Conservation (phyloP, 2,329 filamentous ascomycete species). For the Nigrospora oryzae region DNA sequence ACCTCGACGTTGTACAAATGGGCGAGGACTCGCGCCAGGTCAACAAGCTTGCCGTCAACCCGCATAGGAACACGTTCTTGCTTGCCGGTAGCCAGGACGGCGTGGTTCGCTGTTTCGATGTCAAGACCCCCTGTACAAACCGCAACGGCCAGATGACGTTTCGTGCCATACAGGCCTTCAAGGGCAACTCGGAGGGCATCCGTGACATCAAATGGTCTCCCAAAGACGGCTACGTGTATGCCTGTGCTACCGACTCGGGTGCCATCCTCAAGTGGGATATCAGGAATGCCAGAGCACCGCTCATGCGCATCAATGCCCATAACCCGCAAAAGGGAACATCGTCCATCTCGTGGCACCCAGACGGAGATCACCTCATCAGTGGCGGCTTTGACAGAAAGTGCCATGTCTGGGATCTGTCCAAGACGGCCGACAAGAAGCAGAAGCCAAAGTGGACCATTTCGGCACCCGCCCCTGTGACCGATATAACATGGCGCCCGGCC, state of each 20-base stretch:
- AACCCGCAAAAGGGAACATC: conserved; percentile 44
- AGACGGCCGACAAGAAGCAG: conserved; percentile 52
- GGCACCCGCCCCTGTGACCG: conserved; percentile 50
- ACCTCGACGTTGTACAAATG: conserved; percentile 47
- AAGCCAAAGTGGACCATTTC: conserved; percentile 55
- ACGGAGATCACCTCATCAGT: conserved; percentile 57
- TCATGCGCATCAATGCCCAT: conserved; percentile 53
- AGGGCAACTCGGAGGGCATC: conserved; percentile 46
- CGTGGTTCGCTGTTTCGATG: conserved; percentile 53
- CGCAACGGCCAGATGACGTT: conserved; percentile 42
- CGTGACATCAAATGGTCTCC: conserved; percentile 60
- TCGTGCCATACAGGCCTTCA: conserved; percentile 35
- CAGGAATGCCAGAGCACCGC: conserved; percentile 40
- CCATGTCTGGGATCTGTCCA: conserved; percentile 57
- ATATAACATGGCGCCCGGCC: conserved; percentile 54
- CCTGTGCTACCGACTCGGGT: conserved; percentile 55
- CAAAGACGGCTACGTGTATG: conserved; percentile 51
- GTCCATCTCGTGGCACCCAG: conserved; percentile 58
- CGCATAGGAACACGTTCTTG: conserved; percentile 47
- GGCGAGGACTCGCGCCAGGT: conserved; percentile 56
- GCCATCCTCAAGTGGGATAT: conserved; percentile 58
- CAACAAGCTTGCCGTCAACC: conserved; percentile 55
- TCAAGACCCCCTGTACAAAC: conserved; percentile 37
- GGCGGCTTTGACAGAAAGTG: conserved; percentile 54
- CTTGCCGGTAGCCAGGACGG: conserved; percentile 58